These are phyloP conservation scores for Eimeria necatrix DNA, from an alignment of 169 alveolate genomes.

Conservation along the genomic window DNA sequence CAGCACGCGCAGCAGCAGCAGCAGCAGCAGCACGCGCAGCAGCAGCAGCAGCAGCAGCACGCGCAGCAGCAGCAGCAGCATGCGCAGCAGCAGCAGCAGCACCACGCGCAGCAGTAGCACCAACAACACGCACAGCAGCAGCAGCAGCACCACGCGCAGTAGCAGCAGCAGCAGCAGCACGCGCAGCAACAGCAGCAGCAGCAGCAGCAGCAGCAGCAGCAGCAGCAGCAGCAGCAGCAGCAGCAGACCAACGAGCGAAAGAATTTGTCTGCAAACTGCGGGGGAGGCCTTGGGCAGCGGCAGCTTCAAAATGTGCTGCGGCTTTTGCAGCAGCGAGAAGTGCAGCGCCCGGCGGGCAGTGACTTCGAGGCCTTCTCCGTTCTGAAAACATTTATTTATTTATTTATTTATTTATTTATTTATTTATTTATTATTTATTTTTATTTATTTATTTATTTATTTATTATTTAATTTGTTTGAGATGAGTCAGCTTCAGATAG, in stretches of 20 bases:
- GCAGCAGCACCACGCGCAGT: slow-evolving; percentile 9
- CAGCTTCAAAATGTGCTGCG: not conserved
- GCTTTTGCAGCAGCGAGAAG: not conserved
- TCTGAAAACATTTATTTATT: not conserved
- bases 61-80: not conserved
- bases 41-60: not conserved
- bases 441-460: not conserved
- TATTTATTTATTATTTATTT: too few species aligned
- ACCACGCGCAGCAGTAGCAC: not conserved
- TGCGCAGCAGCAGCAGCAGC: not conserved
- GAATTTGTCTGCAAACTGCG: not conserved
- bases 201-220: not conserved
- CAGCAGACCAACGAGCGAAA: slow-evolving; percentile 10
- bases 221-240: not conserved
- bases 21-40: not conserved
- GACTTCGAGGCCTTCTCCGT: slow-evolving; percentile 37
- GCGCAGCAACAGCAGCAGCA: not conserved
- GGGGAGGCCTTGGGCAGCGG: slow-evolving; percentile 14
- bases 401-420: not conserved
- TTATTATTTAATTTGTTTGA: not conserved
- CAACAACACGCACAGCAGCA: slow-evolving; percentile 20
- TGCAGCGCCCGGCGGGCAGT: not conserved
- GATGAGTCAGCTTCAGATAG: too few species aligned
- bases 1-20: not conserved
- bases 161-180: not conserved